A percentile compares a stretch with the other conserved stretches of the same genome.
Conservation (phyloP, 768 basidiomycete species). For the Leccinum incarnatum region DNA sequence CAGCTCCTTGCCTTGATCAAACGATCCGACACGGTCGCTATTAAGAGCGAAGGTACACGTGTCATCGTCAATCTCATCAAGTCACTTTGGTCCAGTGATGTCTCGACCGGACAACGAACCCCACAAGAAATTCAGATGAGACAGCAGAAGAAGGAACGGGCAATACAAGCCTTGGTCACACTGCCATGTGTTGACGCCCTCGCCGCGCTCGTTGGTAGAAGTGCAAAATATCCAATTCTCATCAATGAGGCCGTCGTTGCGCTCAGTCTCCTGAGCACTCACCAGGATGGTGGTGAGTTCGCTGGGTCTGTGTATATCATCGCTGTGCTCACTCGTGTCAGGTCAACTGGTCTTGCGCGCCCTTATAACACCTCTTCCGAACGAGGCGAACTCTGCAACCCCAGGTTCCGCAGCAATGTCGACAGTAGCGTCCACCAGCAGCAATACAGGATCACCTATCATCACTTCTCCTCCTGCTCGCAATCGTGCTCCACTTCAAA, state of each 20-base stretch:
- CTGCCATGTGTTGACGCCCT: conserved; percentile 60
- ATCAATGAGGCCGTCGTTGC: conserved; percentile 89
- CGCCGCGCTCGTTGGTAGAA: conserved; percentile 68
- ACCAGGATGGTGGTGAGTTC: conserved; percentile 59
- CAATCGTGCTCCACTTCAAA: conserved; percentile 42
- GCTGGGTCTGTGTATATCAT: background rate
- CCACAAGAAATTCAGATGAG: conserved; percentile 37
- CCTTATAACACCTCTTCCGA: conserved; percentile 48
- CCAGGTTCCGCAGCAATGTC: conserved; percentile 36
- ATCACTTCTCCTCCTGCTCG: conserved; percentile 39
- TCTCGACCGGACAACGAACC: conserved; percentile 27
- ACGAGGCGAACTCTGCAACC: conserved; percentile 35
- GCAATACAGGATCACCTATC: conserved; percentile 48
- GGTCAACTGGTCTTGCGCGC: conserved; percentile 63
- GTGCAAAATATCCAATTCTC: conserved; percentile 77
- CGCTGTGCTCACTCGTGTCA: conserved; percentile 29
- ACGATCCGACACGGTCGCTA: conserved; percentile 76
- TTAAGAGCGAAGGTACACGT: conserved; percentile 89
- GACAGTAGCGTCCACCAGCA: conserved; percentile 39
- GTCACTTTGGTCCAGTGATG: conserved; percentile 64
- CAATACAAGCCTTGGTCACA: conserved; percentile 51
- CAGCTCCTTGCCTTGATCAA: conserved; percentile 72
- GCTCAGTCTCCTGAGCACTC: conserved; percentile 70
- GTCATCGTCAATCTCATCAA: conserved; percentile 84
- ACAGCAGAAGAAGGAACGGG: conserved; percentile 50